Evolutionary conservation across 2,329 filamentous ascomycete genomes (phyloP), one percentile per base, ranked within the genome.

Genomic region (Colletotrichum falcatum): DNA sequence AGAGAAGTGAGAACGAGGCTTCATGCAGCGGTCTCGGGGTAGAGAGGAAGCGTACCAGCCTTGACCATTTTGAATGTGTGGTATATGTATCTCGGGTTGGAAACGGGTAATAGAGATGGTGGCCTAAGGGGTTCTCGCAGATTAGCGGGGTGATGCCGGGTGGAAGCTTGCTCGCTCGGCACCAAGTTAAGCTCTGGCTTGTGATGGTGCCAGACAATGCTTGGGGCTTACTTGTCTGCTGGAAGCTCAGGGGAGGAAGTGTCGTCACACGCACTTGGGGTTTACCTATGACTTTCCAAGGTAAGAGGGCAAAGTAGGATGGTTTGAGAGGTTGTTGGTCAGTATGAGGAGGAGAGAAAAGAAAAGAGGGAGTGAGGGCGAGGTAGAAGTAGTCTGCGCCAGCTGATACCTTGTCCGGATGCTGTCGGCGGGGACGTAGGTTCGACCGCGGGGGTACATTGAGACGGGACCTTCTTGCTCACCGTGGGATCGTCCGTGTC

Each of bases 51-150:
- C 84, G 76, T 85, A 89, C 88, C 87, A 81, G 88, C 88, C 83
- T 90, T 90, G 76, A 89, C 88, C 88, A 89, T 89, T 75, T 77
- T 82, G 77, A 77, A 71, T 74, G 72, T 76, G 72, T 73, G n/a
- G n/a, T 73, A 73, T 70, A 63, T 69, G 60, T 71, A 64, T 67
- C 67, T 71, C 42, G 60, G 53, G 58, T 49, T 66, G 28, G 23
- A 51, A 49, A 62, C 35, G 61, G 48, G 28, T 49, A 30, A 26
- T 33, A 44, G 39, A 59, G 65, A 37, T 26, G 54, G 53, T 64
- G 39, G 39, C 30, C 61, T 71, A 54, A 53, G 61, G 46, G 48
- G 49, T 55, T 65, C 60, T 70, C 53, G 26, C 59, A 39, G 61
- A 62, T 73, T 67, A 73, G 72, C 72, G 72, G 71, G 72, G 70